Percentiles rank a stretch among this genome's conserved stretches.
Evolutionary conservation across 192 early-diverging fungal species (phyloP).

Genomic region (Podila clonocystis): DNA sequence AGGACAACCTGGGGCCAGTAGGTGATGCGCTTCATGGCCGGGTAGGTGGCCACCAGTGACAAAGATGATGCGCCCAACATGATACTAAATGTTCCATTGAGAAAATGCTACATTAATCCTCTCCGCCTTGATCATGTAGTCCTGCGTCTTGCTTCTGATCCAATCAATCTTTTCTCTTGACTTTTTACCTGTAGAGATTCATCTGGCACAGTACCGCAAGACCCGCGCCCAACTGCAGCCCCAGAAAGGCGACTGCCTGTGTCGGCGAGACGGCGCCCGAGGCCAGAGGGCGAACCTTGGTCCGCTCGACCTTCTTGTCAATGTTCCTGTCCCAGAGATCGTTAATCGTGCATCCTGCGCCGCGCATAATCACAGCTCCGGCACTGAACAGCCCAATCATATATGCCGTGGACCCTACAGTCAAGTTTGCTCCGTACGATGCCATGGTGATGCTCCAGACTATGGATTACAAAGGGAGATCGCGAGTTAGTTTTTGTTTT

Average conservation of each 20-base stretch:
- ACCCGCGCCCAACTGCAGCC: conserved; percentile 79
- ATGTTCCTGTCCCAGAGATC: conserved; percentile 96
- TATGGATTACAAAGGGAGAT: conserved; percentile 13
- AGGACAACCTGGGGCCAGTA: conserved; percentile 95
- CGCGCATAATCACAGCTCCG: conserved; percentile 92
- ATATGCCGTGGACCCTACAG: conserved; percentile 60
- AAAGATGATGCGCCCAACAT: conserved; percentile 83
- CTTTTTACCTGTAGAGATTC: conserved; percentile 79
- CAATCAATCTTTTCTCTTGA: too few species aligned
- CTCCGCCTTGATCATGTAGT: background rate
- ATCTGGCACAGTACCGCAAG: conserved; percentile 89
- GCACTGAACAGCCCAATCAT: conserved; percentile 85
- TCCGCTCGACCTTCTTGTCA: conserved; percentile 88
- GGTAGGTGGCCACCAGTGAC: conserved; percentile 82
- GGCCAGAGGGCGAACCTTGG: conserved; percentile 84
- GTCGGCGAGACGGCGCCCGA: conserved; percentile 73
- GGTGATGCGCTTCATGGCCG: conserved; percentile 95
- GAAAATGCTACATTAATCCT: background rate
- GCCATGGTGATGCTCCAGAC: conserved; percentile 83
- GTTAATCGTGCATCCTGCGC: conserved; percentile 97
- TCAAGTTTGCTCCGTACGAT: conserved; percentile 64
- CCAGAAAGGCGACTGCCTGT: conserved; percentile 83
- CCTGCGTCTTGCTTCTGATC: background rate
- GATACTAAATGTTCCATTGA: conserved; percentile 61
- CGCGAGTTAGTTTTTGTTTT: conserved; percentile 10